Evolutionary conservation across 169 alveolate species (phyloP), one percentile per base, ranked within the genome.

Genomic region (Amoebophrya sp.): DNA sequence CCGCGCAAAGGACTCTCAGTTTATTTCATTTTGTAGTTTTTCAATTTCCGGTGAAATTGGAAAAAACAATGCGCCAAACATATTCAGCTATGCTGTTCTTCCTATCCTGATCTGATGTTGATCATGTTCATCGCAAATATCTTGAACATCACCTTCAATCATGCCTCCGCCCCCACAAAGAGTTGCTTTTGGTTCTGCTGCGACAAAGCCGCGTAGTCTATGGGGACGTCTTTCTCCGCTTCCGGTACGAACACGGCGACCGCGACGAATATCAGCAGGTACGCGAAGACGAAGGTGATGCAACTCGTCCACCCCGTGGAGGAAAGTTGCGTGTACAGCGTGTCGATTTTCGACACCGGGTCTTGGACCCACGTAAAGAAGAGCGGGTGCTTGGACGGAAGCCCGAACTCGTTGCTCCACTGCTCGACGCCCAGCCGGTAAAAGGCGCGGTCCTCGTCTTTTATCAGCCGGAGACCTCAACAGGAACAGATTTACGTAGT

Each of bases 351-450:
- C 83, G 83, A 66, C 38, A 66, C 83, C 29, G 83, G 83, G 32
- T 66, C 83, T 25, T 66, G 83, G 32, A 66, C 83, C 83, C 83
- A 66, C 32, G 83, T 66, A 25, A 66, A 66, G 35, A 66, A 66
- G 7, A 66, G 32, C 35, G 83, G 83, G 18, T 66, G 83, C 35
- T 25, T 7, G 83, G 35, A 0, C 35, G 29, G 83, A 2, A 66
- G 35, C 35, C 83, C 83, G 18, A 66, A 66, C 83, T 66, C 83
- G 83, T 66, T 66, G 35, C 83, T 66, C 83, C 83, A 66, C 32
- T 66, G 39, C 32, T 66, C 83, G 35, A 66, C 83, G 35, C 32
- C 83, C 10, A 66, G 83, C 0, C 83, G 66, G 66, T 47, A 47
- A 47, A 47, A 47, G 7, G 83, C 83, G 29, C 12, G 35, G 32